Base-by-base conservation (phyloP, 2,329 filamentous ascomycete species). In the Atkinsonella hypoxylon region DNA sequence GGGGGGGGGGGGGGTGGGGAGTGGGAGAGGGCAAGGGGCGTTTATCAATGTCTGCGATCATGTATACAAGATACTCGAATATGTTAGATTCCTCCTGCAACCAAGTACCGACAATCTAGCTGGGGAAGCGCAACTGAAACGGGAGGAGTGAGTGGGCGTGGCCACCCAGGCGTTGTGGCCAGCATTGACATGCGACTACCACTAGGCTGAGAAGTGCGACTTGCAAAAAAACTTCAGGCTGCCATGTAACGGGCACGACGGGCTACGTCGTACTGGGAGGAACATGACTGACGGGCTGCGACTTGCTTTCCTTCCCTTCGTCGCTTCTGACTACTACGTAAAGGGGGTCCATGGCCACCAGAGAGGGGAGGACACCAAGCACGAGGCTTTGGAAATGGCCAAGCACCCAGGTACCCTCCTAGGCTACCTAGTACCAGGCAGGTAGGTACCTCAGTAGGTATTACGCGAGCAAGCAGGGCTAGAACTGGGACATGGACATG, bases 91-190 rank as follows among this genome's bases (percentile, higher is more conserved):
- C 34, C 11, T 36, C 34, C 34, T 36, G 26, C 34, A 12, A 15
- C 12, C 34, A 36, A 2, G 34, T 36, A 15, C 34, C 34, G 34
- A 36, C 6, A 26, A 26, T 26, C 26, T 26, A 26, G 39, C 36
- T 31, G 31, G 48, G 48, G 48, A 31, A 38, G 47, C 43, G 47
- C 39, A 22, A 31, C 26, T 40, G 38, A 31, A 9, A 31, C n/a
- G 22, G 32, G 47, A 43, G 26, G 45, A 26, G 41, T 31, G 40
- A 26, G 41, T 48, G 46, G 46, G 20, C 46, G 46, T 48, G 46
- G 46, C 36, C 15, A 31, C 42, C n/a, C 17, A 31, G 42, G 44
- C 15, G 42, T 44, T 30, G 42, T 22, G 42, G 26, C 42, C 20
- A 45, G 42, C 41, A 45, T 18, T 31, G 42, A 30, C 42, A 13